Conservation (phyloP, 805 yeast genomes). For the Candida glaebosa region DNA sequence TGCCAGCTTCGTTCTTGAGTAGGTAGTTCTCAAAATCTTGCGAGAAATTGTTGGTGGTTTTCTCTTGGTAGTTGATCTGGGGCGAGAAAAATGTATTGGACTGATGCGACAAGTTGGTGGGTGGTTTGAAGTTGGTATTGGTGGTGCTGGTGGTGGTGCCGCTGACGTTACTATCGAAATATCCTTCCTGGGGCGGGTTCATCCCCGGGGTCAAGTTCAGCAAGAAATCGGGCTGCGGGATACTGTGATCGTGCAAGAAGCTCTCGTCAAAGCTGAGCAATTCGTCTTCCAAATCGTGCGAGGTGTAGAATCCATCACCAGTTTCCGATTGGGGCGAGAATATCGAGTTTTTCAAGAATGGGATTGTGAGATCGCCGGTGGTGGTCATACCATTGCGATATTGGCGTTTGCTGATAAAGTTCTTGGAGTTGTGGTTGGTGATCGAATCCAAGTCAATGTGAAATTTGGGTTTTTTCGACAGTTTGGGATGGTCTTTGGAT, state of each 20-base stretch:
- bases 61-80: slow-evolving; percentile 8
- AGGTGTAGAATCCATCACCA: slow-evolving; percentile 13
- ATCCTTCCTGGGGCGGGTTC: slow-evolving; percentile 26
- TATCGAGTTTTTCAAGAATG: slow-evolving; percentile 9
- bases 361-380: slow-evolving; percentile 6
- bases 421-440: slow-evolving; percentile 5
- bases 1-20: neutral
- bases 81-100: slow-evolving; percentile 11
- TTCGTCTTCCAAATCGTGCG: slow-evolving; percentile 3
- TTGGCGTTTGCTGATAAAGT: neutral
- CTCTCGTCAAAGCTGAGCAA: slow-evolving; percentile 1
- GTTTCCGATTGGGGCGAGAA: slow-evolving; percentile 18
- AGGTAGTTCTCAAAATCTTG: slow-evolving; percentile 11
- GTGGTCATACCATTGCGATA: slow-evolving; percentile 3
- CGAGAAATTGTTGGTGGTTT: slow-evolving; percentile 8
- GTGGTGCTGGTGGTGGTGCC: too few relatives aligned
- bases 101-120: neutral
- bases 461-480: slow-evolving; percentile 22
- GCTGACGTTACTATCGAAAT: slow-evolving; percentile 6
- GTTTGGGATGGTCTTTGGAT: neutral
- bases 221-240: slow-evolving; percentile 2
- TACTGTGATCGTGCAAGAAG: neutral
- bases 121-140: neutral
- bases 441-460: slow-evolving; percentile 24
- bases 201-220: slow-evolving; percentile 26